Base-by-base conservation (phyloP, 768 basidiomycete genomes). In the Serpula lacrymans region DNA sequence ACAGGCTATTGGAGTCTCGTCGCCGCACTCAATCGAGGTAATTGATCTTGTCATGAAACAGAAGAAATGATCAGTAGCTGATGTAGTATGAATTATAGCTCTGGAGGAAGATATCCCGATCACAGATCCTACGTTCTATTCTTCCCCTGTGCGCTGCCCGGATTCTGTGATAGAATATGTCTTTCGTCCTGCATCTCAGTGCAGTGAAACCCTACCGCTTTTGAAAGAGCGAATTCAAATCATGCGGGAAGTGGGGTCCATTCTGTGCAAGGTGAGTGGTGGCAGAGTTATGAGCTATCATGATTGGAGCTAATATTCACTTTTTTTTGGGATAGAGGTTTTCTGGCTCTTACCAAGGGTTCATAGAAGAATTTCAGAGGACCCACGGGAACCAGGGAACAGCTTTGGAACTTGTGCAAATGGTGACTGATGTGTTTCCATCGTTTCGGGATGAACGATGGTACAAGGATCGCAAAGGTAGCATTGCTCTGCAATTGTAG, bases 1-100 rank as follows among this genome's bases (percentile, higher is more conserved):
- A 90, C 86, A 0, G 91, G 91, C 0, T 95, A 95, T 53, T 90
- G 88, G 87, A 85, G 84, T 46, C 67, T 94, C 5, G 78, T 91
- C 7, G 89, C 92, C 23, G 79, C 88, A 2, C 55, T 93, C n/a
- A 78, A 92, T 55, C 68, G 83, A 72, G 90, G 89, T 88, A 47
- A 28, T 66, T 47, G 20, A 20, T 21, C 35, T 43, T 34, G 24
- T 39, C 18, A 25, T 14, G 23, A 22, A 20, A 22, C n/a, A n/a
- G n/a, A n/a, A n/a, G n/a, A n/a, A n/a, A n/a, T n/a, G n/a, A n/a
- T n/a, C n/a, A n/a, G 30, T 43, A 16, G 26, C 16, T 41, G 43
- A 41, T 13, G 20, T 16, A 38, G 11, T 23, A 27, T 24, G 13
- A 34, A 32, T 26, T 17, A 26, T 17, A 92, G 90, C 89, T 22